A percentile compares a stretch with the other conserved stretches of the same genome.
Conservation (phyloP, 2,329 filamentous ascomycete species). For the Colletotrichum musae region DNA sequence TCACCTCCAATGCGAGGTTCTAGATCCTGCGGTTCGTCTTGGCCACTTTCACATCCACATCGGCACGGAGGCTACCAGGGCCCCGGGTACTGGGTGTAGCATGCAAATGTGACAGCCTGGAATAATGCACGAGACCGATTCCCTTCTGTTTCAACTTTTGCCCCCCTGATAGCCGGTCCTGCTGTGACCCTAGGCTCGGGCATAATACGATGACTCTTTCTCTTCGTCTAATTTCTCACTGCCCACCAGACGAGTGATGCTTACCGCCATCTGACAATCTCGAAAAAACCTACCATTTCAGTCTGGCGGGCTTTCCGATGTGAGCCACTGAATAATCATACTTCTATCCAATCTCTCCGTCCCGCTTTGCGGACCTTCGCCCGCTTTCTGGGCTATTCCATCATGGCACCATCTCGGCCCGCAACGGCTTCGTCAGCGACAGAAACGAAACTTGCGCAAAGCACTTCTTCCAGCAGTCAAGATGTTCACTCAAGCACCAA, state of each 20-base stretch:
- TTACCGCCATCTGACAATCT: not conserved
- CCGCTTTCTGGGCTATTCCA: not conserved
- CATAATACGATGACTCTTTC: not conserved
- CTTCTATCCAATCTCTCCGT: not conserved
- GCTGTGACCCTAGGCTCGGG: not conserved
- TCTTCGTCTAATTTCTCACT: not conserved
- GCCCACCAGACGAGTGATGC: not conserved
- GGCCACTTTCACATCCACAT: not conserved
- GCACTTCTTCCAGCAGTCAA: not conserved
- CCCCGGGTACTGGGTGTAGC: slow-evolving; percentile 3
- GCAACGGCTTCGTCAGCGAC: not conserved
- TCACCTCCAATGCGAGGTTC: not conserved
- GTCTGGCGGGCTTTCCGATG: not conserved
- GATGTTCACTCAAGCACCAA: not conserved
- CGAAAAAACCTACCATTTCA: not conserved
- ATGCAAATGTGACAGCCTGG: slow-evolving; percentile 5
- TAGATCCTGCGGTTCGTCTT: slow-evolving; percentile 8
- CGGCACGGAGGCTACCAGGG: not conserved
- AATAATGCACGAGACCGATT: not conserved
- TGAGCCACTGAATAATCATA: not conserved
- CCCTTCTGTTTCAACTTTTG: not conserved
- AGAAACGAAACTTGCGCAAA: too few species aligned
- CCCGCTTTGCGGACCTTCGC: not conserved
- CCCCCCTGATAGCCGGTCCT: not conserved
- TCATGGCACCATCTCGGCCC: not conserved